phyloP scores from a whole-genome alignment of 768 basidiomycete genomes.

The Coprinopsis sp. region DNA sequence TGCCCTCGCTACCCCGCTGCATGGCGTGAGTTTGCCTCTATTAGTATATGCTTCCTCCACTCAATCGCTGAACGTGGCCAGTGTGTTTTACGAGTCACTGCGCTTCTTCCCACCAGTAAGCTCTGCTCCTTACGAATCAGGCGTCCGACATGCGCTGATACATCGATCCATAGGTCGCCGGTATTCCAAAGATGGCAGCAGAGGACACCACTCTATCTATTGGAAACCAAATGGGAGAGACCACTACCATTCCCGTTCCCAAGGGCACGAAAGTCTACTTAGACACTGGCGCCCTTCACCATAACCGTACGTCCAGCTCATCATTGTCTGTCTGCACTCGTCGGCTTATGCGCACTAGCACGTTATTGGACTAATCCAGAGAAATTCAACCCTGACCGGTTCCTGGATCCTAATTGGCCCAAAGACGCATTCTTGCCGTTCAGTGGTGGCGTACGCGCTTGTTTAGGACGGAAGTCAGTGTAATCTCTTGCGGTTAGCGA shows the following conservation, averaged over 20 bases:
- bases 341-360: conserved; percentile 26
- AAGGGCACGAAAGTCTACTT: conserved; percentile 36
- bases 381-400: conserved; percentile 29
- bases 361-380: conserved; percentile 53
- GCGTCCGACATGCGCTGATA: background rate
- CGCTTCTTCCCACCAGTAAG: conserved; percentile 43
- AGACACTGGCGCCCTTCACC: conserved; percentile 38
- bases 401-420: conserved; percentile 14
- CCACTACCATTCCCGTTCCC: conserved; percentile 35
- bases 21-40: conserved; percentile 28
- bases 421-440: conserved; percentile 15
- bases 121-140: background rate
- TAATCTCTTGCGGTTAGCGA: background rate
- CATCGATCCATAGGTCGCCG: conserved; percentile 27
- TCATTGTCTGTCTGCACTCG: no score
- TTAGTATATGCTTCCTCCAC: background rate
- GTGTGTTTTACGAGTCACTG: conserved; percentile 47
- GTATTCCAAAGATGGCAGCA: conserved; percentile 39
- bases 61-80: conserved; percentile 13
- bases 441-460: conserved; percentile 32
- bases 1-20: conserved; percentile 33
- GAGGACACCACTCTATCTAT: conserved; percentile 42
- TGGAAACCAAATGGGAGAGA: conserved; percentile 34
- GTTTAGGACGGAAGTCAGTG: conserved; percentile 39
- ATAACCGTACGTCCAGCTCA: conserved; percentile 42